These are phyloP conservation scores for Actinidia polygama DNA, from an alignment of 179 eudicot species.

Conservation along the genomic window DNA sequence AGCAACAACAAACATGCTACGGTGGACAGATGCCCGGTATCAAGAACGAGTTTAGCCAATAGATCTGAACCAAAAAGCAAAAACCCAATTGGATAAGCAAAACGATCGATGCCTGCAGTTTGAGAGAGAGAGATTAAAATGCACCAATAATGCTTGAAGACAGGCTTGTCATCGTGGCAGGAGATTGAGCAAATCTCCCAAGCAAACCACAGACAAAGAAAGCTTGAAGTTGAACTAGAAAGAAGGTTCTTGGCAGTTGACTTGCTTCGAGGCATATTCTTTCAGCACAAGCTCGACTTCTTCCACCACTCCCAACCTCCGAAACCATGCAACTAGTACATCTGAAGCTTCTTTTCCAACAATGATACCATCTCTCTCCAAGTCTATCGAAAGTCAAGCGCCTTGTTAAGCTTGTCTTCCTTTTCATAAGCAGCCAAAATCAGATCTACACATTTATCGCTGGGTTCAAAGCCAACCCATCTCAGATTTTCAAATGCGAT, in stretches of 20 bases:
- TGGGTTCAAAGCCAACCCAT: constrained; percentile 70
- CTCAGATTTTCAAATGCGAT: constrained; percentile 73
- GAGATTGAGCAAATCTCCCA: background rate
- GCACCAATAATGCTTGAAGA: background rate
- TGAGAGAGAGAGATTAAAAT: constrained; percentile 1
- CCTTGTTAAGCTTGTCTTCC: constrained; percentile 66
- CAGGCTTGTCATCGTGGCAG: background rate
- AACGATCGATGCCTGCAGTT: background rate
- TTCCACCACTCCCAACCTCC: constrained; percentile 77
- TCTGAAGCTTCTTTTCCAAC: constrained; percentile 74
- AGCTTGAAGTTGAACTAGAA: constrained; percentile 1
- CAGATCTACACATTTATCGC: constrained; percentile 78
- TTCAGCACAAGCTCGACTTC: constrained; percentile 70
- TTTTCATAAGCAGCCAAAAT: constrained; percentile 67
- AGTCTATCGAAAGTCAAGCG: constrained; percentile 56
- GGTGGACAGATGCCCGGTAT: background rate
- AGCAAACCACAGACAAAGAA: background rate
- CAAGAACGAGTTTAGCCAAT: background rate
- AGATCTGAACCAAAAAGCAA: background rate
- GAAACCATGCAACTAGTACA: constrained; percentile 70
- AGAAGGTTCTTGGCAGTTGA: constrained; percentile 12
- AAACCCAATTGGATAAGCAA: background rate
- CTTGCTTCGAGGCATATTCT: constrained; percentile 52
- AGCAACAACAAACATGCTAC: background rate
- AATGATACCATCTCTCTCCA: constrained; percentile 71